Evolutionary conservation across 2,329 filamentous ascomycete genomes (phyloP).

Genomic region (Cytospora piceicola): DNA sequence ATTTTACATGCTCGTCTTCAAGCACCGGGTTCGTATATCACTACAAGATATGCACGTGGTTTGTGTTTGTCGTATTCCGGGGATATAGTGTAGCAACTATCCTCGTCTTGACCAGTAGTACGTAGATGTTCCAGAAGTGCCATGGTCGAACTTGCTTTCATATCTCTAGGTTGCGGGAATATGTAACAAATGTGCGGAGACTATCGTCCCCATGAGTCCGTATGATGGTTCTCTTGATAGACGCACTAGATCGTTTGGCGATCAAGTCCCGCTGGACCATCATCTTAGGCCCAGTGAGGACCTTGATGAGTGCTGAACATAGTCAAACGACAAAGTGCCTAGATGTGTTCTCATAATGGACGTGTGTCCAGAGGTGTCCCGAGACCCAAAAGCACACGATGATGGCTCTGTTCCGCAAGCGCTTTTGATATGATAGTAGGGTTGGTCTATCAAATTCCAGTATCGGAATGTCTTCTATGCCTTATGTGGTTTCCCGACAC

Average conservation of each 20-base stretch:
- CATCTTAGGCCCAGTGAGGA: too few relatives aligned
- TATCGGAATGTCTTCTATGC: conserved; percentile 25
- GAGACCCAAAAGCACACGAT: background rate
- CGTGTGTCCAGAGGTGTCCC: background rate
- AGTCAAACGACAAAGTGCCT: too few relatives aligned
- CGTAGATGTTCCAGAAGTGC: too few relatives aligned
- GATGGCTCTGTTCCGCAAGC: background rate
- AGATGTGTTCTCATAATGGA: background rate
- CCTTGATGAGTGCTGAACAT: too few relatives aligned
- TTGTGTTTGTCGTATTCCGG: too few relatives aligned
- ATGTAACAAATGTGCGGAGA: background rate
- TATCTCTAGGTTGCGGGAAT: background rate
- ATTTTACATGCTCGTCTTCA: too few relatives aligned
- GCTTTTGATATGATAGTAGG: conserved; percentile 11
- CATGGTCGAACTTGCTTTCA: too few relatives aligned
- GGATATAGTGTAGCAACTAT: too few relatives aligned
- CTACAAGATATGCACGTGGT: too few relatives aligned
- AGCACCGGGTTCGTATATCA: too few relatives aligned
- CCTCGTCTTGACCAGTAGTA: too few relatives aligned
- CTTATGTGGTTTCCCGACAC: conserved; percentile 1
- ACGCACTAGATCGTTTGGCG: background rate
- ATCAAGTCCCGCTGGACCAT: background rate
- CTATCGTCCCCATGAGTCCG: background rate
- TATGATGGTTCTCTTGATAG: background rate
- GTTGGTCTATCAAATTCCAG: conserved; percentile 25